Evolutionary conservation across 169 alveolate species (phyloP).

Genomic region (Ichthyophthirius multifiliis): DNA sequence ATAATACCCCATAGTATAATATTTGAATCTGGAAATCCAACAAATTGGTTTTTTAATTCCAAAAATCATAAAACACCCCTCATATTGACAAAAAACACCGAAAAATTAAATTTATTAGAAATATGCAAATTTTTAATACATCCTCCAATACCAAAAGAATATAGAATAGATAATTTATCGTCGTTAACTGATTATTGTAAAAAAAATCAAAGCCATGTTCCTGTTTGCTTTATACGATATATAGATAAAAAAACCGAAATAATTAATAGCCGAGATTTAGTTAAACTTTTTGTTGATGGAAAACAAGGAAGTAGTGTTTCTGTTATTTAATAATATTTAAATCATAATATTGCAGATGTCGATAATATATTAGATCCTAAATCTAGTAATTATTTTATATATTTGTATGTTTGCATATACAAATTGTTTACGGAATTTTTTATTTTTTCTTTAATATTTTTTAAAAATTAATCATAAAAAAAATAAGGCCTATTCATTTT

Average conservation of each 20-base stretch:
- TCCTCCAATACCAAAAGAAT: neutral
- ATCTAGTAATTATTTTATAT: too few relatives aligned
- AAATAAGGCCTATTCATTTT: too few relatives aligned
- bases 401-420: too few relatives aligned
- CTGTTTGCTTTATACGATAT: neutral
- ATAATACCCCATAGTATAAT: conserved; percentile 1
- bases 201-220: neutral
- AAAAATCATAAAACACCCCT: neutral
- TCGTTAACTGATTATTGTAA: neutral
- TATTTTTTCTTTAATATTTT: too few relatives aligned
- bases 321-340: neutral
- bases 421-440: too few relatives aligned
- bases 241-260: neutral
- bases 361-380: too few relatives aligned
- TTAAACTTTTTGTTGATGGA: conserved; percentile 6
- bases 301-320: neutral
- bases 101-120: neutral
- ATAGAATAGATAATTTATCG: neutral
- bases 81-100: neutral
- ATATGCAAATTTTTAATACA: neutral
- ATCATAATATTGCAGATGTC: neutral
- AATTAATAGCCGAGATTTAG: neutral
- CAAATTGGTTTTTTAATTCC: neutral
- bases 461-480: neutral
- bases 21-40: neutral